These are phyloP conservation scores for Poa pratensis DNA, from an alignment of 176 grass and related monocot genomes.

Conservation along the genomic window DNA sequence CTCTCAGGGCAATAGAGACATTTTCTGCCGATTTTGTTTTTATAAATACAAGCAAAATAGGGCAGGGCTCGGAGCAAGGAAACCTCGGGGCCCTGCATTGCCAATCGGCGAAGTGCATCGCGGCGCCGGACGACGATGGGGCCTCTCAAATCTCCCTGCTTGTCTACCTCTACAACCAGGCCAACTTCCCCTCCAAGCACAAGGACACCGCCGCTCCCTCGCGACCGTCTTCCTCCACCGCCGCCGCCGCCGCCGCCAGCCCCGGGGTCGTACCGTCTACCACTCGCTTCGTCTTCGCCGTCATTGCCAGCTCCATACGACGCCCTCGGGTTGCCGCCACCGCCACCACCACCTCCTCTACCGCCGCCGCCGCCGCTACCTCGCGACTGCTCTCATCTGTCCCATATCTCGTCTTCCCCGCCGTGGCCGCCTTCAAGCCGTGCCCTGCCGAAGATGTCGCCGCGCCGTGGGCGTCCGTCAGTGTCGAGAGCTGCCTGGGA, in stretches of 20 bases:
- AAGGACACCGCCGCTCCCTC: not conserved
- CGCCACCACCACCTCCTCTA: not conserved
- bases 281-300: not conserved
- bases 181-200: slow-evolving; percentile 39
- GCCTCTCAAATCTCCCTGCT: not conserved
- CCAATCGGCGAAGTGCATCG: slow-evolving; percentile 23
- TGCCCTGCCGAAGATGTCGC: not conserved
- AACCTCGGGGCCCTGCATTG: not conserved
- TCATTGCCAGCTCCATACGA: slow-evolving; percentile 29
- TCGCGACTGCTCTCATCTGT: not conserved
- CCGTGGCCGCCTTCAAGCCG: slow-evolving; percentile 31
- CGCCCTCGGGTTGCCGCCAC: not conserved
- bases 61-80: not conserved
- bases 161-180: not conserved
- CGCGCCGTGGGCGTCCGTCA: not conserved
- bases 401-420: not conserved
- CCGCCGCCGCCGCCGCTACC: slow-evolving; percentile 6
- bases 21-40: not conserved
- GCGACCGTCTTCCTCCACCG: not conserved
- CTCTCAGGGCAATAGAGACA: not conserved
- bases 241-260: slow-evolving; percentile 1
- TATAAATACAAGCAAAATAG: slow-evolving; percentile 13
- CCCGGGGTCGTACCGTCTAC: not conserved
- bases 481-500: not conserved
- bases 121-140: slow-evolving; percentile 1